A percentile compares a stretch with the other conserved stretches of the same genome.
These are phyloP conservation scores for Salix caprea DNA, from an alignment of 345 rosid genomes.

Conservation along the genomic window DNA sequence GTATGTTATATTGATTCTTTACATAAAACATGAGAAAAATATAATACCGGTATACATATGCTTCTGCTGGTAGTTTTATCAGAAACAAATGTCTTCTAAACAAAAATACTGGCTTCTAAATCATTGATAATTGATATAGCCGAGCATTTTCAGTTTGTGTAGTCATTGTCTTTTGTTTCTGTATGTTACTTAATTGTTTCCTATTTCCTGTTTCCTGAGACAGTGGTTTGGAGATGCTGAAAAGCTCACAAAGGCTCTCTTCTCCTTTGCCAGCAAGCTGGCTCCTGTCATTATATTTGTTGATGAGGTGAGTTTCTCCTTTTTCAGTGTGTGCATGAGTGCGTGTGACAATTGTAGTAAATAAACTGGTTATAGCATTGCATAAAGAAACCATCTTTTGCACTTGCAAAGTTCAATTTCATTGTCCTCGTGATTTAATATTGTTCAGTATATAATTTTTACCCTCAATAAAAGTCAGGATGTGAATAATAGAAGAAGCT, in stretches of 20 bases:
- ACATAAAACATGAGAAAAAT: background rate
- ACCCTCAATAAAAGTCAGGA: background rate
- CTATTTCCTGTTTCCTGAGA: constrained; percentile 9
- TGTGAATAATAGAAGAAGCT: background rate
- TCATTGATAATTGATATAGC: background rate
- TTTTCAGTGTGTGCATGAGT: background rate
- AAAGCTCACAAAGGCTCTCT: constrained; percentile 92
- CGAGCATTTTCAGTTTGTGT: background rate
- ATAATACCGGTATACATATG: background rate
- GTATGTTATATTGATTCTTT: background rate
- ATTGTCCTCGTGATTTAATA: background rate
- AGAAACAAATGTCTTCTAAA: background rate
- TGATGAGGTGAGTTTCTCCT: constrained; percentile 66
- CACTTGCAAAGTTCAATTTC: background rate
- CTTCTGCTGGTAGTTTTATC: background rate
- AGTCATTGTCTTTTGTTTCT: background rate
- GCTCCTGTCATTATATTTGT: constrained; percentile 95
- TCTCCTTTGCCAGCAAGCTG: constrained; percentile 89
- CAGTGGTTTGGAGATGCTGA: constrained; percentile 99
- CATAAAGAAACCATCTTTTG: background rate
- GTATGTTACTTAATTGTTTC: background rate
- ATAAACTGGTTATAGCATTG: background rate
- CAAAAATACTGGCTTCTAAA: background rate
- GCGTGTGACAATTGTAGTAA: background rate
- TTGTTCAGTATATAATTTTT: background rate